Base-by-base conservation (phyloP, 441 rosid species). In the Adansonia gregorii region DNA sequence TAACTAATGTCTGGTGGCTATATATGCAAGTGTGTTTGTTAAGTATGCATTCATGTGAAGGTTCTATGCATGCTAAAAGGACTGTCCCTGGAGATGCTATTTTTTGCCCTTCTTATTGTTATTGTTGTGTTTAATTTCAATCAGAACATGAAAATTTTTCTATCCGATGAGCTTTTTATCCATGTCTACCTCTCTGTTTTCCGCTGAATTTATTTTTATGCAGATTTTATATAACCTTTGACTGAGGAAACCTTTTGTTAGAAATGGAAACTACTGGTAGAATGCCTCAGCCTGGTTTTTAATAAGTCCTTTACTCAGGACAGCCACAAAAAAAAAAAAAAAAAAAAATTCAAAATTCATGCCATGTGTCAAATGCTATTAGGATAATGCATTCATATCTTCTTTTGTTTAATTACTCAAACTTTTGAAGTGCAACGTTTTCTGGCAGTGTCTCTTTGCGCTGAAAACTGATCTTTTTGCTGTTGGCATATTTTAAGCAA, bases 1-100 rank as follows among this genome's bases (percentile, higher is more conserved):
- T 91, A 84, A 78, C 76, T 55, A 48, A 67, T 66, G 80, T 76
- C 46, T 14, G n/a, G 41, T 55, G 72, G 43, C 45, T 39, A 19
- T 56, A 6, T 41, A 43, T 51, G 19, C 64, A 11, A 6, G 17
- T 19, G 0, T 76, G 70, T 63, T 64, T 27, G 58, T 60, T 63
- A 72, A 39, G 3, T 72, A 12, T 19, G 4, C 39, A 31, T 31
- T 31, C 39, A 35, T n/a, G 12, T 55, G 52, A 24, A 39, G 56
- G 39, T 72, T 72, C 35, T 41, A 11, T 39, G 15, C 64, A 17
- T 72, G 56, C 39, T 56, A 59, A 55, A 56, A 39, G 6, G 65
- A 39, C 12, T 20, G 17, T 73, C 58, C 49, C 8, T 10, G 19
- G 35, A 72, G 51, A 56, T 39, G 14, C 35, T 72, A 41, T 56